A percentile compares a stretch with the other conserved stretches of the same genome.
Evolutionary conservation across 768 basidiomycete genomes (phyloP).

Genomic region (Pleurotus salmoneostramineus): DNA sequence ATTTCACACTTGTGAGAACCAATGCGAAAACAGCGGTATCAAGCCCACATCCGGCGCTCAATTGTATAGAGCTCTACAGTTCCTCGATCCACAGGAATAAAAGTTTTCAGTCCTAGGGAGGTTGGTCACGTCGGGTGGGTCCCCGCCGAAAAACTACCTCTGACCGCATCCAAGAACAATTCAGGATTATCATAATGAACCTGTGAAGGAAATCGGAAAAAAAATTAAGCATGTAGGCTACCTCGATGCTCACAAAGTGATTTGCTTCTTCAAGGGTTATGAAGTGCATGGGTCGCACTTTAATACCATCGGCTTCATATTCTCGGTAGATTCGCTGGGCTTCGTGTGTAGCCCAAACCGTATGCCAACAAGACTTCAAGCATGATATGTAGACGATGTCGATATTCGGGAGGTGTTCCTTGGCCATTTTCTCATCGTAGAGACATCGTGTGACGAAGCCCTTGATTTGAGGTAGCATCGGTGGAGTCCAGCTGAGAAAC

Average conservation of each 20-base stretch:
- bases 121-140: neutral
- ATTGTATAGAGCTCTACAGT: too few species aligned
- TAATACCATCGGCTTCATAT: constrained; percentile 10
- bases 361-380: constrained; percentile 17
- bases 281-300: constrained; percentile 19
- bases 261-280: constrained; percentile 22
- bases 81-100: too few species aligned
- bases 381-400: constrained; percentile 18
- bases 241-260: constrained; percentile 27
- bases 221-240: neutral
- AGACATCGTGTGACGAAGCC: neutral
- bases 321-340: constrained; percentile 18
- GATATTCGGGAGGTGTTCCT: constrained; percentile 16
- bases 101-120: neutral
- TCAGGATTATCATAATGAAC: neutral
- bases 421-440: neutral
- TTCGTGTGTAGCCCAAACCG: constrained; percentile 18
- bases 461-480: constrained; percentile 12
- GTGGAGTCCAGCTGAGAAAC: constrained; percentile 15
- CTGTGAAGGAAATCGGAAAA: neutral
- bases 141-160: neutral
- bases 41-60: too few species aligned
- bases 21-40: too few species aligned
- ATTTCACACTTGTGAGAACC: neutral
- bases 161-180: neutral